Evolutionary conservation across 1,284 basidiomycete genomes (phyloP).

Genomic region (Tranzscheliella williamsii): DNA sequence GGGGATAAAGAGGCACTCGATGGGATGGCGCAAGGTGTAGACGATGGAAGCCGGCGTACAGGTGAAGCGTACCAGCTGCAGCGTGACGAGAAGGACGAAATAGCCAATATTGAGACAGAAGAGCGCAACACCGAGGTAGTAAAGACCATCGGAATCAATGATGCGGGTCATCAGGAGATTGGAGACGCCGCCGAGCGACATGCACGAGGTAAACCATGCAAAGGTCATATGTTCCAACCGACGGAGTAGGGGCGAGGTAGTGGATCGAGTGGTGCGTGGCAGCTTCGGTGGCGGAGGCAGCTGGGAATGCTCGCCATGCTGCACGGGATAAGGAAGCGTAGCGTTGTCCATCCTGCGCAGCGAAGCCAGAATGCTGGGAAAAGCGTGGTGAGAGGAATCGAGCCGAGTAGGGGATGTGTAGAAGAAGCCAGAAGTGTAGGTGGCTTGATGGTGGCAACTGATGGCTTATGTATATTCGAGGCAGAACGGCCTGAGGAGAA

Average conservation of each 20-base stretch:
- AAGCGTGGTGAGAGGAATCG: no score
- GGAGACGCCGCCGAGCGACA: slow-evolving; percentile 24
- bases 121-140: slow-evolving; percentile 8
- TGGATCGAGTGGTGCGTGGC: neutral
- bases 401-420: no score
- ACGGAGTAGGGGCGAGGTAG: neutral
- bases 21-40: slow-evolving; percentile 17
- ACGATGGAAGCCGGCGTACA: neutral
- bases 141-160: slow-evolving; percentile 3
- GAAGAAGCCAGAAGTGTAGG: no score
- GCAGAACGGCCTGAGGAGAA: no score
- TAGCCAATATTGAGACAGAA: slow-evolving; percentile 17
- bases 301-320: no score
- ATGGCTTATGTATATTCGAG: no score
- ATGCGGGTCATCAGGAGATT: slow-evolving; percentile 16
- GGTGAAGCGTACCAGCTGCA: slow-evolving; percentile 13
- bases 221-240: slow-evolving; percentile 21
- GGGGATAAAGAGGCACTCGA: slow-evolving; percentile 33
- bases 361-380: no score
- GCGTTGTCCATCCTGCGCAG: no score
- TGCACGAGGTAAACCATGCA: slow-evolving; percentile 29
- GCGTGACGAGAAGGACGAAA: slow-evolving; percentile 3
- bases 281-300: neutral
- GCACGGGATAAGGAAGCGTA: no score
- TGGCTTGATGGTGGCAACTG: no score